Percentiles rank a stretch among this genome's conserved stretches.
Evolutionary conservation across 192 early-diverging fungal species (phyloP).

Genomic region (Backusella mclennaniae): DNA sequence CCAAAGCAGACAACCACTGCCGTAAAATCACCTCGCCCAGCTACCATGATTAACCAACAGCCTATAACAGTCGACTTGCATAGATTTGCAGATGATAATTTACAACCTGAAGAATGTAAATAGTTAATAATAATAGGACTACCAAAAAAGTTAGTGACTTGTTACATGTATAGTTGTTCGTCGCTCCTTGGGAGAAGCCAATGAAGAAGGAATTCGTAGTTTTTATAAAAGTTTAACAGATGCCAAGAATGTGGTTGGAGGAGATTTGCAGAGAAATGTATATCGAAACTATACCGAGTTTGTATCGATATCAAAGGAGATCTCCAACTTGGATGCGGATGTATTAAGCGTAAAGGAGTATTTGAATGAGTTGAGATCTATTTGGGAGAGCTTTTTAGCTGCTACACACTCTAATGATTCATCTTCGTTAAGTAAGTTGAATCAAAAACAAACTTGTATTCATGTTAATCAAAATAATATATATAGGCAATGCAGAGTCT

Average conservation of each 20-base stretch:
- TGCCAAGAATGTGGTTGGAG: conserved; percentile 65
- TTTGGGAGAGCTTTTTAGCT: conserved; percentile 50
- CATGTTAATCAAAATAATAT: conserved; percentile 16
- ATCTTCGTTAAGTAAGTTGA: conserved; percentile 23
- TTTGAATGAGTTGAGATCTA: conserved; percentile 61
- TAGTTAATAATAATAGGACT: background rate
- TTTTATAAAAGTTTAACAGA: conserved; percentile 58
- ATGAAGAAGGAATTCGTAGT: conserved; percentile 56
- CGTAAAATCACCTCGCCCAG: background rate
- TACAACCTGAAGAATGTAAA: conserved; percentile 33
- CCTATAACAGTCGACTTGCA: conserved; percentile 29
- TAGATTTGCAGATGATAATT: conserved; percentile 28
- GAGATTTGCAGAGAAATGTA: conserved; percentile 78
- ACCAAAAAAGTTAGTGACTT: background rate
- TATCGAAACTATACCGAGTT: conserved; percentile 85
- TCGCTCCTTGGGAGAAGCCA: conserved; percentile 47
- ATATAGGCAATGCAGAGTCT: conserved; percentile 12
- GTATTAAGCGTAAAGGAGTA: conserved; percentile 67
- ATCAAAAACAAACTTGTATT: background rate
- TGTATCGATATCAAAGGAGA: conserved; percentile 84
- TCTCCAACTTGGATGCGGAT: conserved; percentile 73
- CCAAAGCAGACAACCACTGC: background rate
- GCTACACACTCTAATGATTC: conserved; percentile 28
- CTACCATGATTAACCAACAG: background rate
- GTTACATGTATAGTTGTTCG: conserved; percentile 45